These are phyloP conservation scores for Geotrichum siamense DNA, from an alignment of 1,139 yeast genomes.

Conservation along the genomic window DNA sequence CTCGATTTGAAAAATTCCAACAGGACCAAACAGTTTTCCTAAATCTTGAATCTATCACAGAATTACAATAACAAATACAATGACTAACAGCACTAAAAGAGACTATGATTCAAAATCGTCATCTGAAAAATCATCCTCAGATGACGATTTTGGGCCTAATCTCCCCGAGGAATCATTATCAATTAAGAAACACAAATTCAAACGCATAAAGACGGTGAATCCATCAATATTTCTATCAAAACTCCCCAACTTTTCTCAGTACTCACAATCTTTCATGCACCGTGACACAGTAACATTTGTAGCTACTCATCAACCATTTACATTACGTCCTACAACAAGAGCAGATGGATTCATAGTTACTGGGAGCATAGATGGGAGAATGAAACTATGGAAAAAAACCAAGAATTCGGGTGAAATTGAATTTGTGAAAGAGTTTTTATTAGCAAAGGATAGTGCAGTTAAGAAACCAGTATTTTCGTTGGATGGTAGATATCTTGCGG, in stretches of 20 bases:
- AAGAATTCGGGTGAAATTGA: conserved; percentile 29
- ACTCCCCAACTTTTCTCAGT: conserved; percentile 26
- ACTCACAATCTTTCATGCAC: conserved; percentile 33
- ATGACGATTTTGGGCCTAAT: conserved; percentile 13
- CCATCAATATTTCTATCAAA: conserved; percentile 19
- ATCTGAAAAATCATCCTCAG: conserved; percentile 11
- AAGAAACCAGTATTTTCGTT: conserved; percentile 24
- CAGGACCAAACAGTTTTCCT: too few relatives aligned
- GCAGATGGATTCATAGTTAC: conserved; percentile 30
- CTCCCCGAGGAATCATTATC: conserved; percentile 5
- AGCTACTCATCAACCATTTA: conserved; percentile 20
- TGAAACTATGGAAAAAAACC: conserved; percentile 39
- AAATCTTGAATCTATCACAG: too few relatives aligned
- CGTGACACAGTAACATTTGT: conserved; percentile 23
- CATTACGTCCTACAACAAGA: not conserved
- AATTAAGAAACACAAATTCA: not conserved
- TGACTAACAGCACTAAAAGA: too few relatives aligned
- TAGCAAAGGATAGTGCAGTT: conserved; percentile 24
- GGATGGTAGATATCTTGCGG: conserved; percentile 32
- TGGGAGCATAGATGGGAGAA: conserved; percentile 39
- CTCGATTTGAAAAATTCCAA: too few relatives aligned
- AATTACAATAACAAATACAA: too few relatives aligned
- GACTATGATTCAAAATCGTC: not conserved
- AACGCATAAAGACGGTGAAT: conserved; percentile 3
- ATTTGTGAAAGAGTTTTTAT: conserved; percentile 36